Evolutionary conservation across 2,329 filamentous ascomycete genomes (phyloP), one percentile per base, ranked within the genome.

Genomic region (Fusarium sp.): DNA sequence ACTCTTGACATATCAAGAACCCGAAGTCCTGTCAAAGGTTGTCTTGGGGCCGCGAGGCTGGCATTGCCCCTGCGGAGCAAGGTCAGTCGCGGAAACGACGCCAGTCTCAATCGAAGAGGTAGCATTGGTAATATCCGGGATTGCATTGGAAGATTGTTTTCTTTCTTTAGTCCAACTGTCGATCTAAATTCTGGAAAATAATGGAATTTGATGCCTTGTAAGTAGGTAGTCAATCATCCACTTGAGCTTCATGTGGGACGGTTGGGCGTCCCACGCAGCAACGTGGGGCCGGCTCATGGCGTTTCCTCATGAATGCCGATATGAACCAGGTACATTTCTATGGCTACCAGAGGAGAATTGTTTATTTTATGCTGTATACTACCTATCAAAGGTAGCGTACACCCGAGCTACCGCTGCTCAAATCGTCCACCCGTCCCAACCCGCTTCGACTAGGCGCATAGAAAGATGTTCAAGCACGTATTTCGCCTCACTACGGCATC

Each of bases 1-100:
- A 98, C 96, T 84, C 96, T 90, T 2, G 95, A 98, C 95, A 98
- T 96, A 82, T 98, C 96, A 73, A 98, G 88, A 10, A 98, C 95
- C 64, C 93, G 91, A 75, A 96, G 92, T 1, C 95, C 96, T 9
- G 29, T 18, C 4, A 56, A 56, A 10, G 52, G 52, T 11, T 33
- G 52, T 9, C 4, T 56, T 35, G 52, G 29, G 0, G 13, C 3
- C 20, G 52, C 20, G 8, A 56, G 31, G 52, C 31, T 35, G 52
- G 48, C 48, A 52, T 52, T 52, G 3, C 48, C 48, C 20, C 52
- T 6, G 8, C 9, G 6, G n/a, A 35, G 35, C 31, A 35, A 4
- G 8, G 52, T 18, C 31, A 7, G 14, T 6, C 31, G 52, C 8
- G 52, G 29, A 8, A 56, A 24, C 16, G 48, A 52, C 48, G 6